These are phyloP conservation scores for Diaporthe velutina DNA, from an alignment of 2,329 filamentous ascomycete genomes.

Conservation along the genomic window DNA sequence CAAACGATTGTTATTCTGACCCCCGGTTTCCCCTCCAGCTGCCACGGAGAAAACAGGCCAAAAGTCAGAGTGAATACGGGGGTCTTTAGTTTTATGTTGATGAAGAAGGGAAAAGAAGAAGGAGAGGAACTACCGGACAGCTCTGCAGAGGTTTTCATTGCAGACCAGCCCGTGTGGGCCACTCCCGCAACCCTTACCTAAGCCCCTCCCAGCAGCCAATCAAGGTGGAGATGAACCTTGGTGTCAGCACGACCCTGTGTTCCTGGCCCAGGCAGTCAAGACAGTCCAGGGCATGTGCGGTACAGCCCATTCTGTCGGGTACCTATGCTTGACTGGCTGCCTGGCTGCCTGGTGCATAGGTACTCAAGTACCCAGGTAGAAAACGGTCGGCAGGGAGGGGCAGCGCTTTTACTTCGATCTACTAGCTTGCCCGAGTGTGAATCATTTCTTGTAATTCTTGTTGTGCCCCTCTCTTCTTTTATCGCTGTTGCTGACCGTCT, in stretches of 20 bases:
- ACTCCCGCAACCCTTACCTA: slow-evolving; percentile 22
- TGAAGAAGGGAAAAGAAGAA: slow-evolving; percentile 48
- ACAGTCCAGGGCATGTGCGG: slow-evolving; percentile 12
- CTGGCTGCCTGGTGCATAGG: neutral
- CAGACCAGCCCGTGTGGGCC: slow-evolving; percentile 20
- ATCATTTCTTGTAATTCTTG: slow-evolving; percentile 22
- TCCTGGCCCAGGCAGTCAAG: slow-evolving; percentile 12
- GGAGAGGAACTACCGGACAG: slow-evolving; percentile 15
- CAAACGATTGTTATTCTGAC: slow-evolving; percentile 68
- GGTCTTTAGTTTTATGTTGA: slow-evolving; percentile 58
- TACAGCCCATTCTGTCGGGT: neutral
- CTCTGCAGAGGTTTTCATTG: slow-evolving; percentile 40
- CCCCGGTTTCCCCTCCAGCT: slow-evolving; percentile 79
- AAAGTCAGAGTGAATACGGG: slow-evolving; percentile 79
- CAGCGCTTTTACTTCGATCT: neutral
- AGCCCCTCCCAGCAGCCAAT: neutral
- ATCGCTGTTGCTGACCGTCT: neutral
- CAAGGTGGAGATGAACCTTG: neutral
- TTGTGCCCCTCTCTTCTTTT: slow-evolving; percentile 11
- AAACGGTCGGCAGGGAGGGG: slow-evolving; percentile 19
- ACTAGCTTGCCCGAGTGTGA: slow-evolving; percentile 14
- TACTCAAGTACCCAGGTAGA: neutral
- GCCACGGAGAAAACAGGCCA: slow-evolving; percentile 63
- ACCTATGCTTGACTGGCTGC: neutral
- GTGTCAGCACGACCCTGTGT: slow-evolving; percentile 18